Base-by-base conservation (phyloP, 176 grass and related monocot genomes). In the Urochloa ruziziensis region DNA sequence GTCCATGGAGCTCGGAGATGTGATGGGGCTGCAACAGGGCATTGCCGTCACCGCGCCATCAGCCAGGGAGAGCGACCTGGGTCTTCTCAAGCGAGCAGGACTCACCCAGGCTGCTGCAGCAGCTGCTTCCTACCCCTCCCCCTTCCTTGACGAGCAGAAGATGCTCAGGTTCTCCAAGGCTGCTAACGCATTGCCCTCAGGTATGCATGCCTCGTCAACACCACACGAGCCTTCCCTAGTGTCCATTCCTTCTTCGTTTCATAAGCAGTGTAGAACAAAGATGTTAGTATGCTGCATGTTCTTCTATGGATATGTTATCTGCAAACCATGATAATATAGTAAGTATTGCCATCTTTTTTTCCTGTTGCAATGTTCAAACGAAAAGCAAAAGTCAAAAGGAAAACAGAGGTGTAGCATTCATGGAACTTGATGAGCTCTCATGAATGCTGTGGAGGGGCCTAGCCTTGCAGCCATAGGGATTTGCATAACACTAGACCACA, bases 111-210 rank as follows among this genome's bases (percentile, higher is more conserved):
- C 62, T 1, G 39, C 81, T 3, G 30, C 89, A 16, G 59, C 62
- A 0, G 58, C 63, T 3, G 61, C 57, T 2, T 51, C 86, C 52
- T 85, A 80, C 74, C 61, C 85, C 1, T 83, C 74, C 37, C 88
- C 82, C 54, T 88, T 90, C 79, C 85, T 88, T 13, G 88, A 94
- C 67, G 74, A 90, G 51, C 82, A 83, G 79, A 88, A 91, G 76
- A 94, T 94, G 62, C 85, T 94, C 77, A 75, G 88, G 6, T 94
- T 88, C 85, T 83, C 88, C 73, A 89, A 85, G 77, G 84, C 75
- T 67, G 75, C 80, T 42, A 54, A 61, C 3, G 40, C 81, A 70
- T 78, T 81, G 59, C 67, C 85, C 6, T 65, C 86, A 86, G 91
- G 88, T 87, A 51, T 60, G 57, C 33, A 60, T 37, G 62, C 37